Conservation (phyloP, 1,284 basidiomycete species). For the Rhizoctonia solani region DNA sequence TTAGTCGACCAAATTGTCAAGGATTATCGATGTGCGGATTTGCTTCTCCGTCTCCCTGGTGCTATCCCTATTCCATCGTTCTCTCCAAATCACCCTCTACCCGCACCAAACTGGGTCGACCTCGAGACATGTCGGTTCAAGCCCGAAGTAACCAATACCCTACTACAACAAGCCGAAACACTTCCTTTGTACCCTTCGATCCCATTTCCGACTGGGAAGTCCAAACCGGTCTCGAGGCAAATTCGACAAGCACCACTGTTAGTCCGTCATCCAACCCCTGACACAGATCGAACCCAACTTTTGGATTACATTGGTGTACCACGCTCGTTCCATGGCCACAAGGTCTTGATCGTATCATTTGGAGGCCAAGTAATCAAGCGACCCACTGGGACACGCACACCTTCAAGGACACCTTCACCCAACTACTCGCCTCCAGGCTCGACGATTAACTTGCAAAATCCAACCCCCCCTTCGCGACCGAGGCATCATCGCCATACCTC, state of each 20-base stretch:
- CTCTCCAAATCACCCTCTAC: conserved; percentile 54
- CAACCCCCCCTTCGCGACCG: neutral
- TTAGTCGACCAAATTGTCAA: conserved; percentile 63
- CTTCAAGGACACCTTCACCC: conserved; percentile 11
- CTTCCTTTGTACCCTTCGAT: conserved; percentile 48
- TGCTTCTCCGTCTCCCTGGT: conserved; percentile 70
- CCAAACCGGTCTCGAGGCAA: conserved; percentile 48
- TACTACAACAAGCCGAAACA: conserved; percentile 45
- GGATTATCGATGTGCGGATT: conserved; percentile 73
- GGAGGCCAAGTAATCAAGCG: conserved; percentile 73
- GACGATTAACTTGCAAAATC: neutral
- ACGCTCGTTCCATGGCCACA: conserved; percentile 48
- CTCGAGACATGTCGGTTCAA: conserved; percentile 51
- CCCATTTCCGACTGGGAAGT: conserved; percentile 46
- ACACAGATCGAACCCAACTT: conserved; percentile 59
- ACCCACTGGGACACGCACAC: conserved; percentile 46
- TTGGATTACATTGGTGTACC: conserved; percentile 65
- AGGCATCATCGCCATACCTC: conserved; percentile 15
- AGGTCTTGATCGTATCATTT: conserved; percentile 74
- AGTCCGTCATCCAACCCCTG: conserved; percentile 56
- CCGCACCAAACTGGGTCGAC: conserved; percentile 67
- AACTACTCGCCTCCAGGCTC: conserved; percentile 11
- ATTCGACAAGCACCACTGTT: conserved; percentile 64
- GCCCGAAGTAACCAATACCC: conserved; percentile 51
- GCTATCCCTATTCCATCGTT: conserved; percentile 77